A percentile compares a stretch with the other conserved stretches of the same genome.
Evolutionary conservation across 441 rosid species (phyloP).

Genomic region (Erodium trifolium): DNA sequence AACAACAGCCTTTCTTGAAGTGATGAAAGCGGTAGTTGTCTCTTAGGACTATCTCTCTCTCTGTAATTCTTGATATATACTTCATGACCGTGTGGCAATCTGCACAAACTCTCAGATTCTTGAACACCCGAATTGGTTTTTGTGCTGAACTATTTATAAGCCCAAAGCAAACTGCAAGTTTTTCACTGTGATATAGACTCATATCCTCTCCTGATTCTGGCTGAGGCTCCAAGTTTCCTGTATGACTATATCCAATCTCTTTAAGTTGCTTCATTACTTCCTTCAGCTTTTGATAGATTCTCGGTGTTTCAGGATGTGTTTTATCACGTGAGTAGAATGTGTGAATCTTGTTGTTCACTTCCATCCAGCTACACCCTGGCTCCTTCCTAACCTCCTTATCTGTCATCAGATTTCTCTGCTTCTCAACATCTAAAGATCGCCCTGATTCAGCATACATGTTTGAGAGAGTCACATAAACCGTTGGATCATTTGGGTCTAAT

Average conservation of each 20-base stretch:
- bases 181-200: constrained; percentile 24
- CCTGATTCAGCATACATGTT: constrained; percentile 58
- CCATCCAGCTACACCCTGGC: constrained; percentile 67
- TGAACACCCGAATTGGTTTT: constrained; percentile 23
- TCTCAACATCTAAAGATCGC: constrained; percentile 43
- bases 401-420: constrained; percentile 45
- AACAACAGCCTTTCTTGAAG: constrained; percentile 23
- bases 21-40: constrained; percentile 29
- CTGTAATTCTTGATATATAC: constrained; percentile 12
- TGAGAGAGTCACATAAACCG: constrained; percentile 36
- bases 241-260: constrained; percentile 4
- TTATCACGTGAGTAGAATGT: neutral
- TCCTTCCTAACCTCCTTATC: constrained; percentile 35
- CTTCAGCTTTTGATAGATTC: constrained; percentile 1
- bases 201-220: constrained; percentile 9
- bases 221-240: neutral
- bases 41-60: constrained; percentile 19
- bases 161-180: constrained; percentile 28
- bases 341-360: constrained; percentile 23
- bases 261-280: constrained; percentile 11
- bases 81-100: constrained; percentile 29
- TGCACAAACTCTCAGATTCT: constrained; percentile 24
- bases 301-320: neutral
- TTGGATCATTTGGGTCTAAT: constrained; percentile 69
- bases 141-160: constrained; percentile 19